Evolutionary conservation across 2,329 filamentous ascomycete species (phyloP), one percentile per base, ranked within the genome.

Genomic region (Orbilia javanica): DNA sequence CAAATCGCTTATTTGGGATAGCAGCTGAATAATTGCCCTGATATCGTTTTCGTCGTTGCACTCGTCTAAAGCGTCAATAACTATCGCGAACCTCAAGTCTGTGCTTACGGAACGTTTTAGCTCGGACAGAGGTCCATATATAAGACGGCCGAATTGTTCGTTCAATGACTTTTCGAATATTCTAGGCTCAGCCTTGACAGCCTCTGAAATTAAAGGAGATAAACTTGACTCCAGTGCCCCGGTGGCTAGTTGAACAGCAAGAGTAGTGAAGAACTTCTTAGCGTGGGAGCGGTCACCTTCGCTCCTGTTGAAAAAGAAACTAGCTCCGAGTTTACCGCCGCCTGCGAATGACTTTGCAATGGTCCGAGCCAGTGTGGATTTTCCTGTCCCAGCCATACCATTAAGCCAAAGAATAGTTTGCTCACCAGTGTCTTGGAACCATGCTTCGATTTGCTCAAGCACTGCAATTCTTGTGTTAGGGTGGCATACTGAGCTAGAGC

Each of bases 71-170:
- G 83, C 82, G 78, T 83, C 82, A 36, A 83, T 79, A 0, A 83
- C 80, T n/a, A 83, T 62, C 25, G 75, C 44, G 20, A 67, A 48
- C n/a, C 34, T 48, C 39, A 53, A 57, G 6, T 18, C 31, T 8
- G 20, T n/a, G 1, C 15, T 5, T 27, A 36, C 15, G 64, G n/a
- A 15, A 27, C 4, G 25, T 11, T 46, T 29, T 50, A 65, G 39
- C 31, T 73, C 72, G 44, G 68, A 68, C 0, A 86, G 71, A 0
- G 85, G 85, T 4, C 83, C 25, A 0, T 84, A 48, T 42, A 86
- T 81, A 0, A 87, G 84, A 62, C 83, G 83, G 1, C 85, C 81
- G 72, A 85, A 86, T 27, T 87, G 85, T n/a, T 85, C 81, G 22
- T 65, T 74, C 1, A 84, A 48, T 25, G 77, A 13, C 52, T 84